Conservation (phyloP, 768 basidiomycete genomes). For the Mycena maculata region DNA sequence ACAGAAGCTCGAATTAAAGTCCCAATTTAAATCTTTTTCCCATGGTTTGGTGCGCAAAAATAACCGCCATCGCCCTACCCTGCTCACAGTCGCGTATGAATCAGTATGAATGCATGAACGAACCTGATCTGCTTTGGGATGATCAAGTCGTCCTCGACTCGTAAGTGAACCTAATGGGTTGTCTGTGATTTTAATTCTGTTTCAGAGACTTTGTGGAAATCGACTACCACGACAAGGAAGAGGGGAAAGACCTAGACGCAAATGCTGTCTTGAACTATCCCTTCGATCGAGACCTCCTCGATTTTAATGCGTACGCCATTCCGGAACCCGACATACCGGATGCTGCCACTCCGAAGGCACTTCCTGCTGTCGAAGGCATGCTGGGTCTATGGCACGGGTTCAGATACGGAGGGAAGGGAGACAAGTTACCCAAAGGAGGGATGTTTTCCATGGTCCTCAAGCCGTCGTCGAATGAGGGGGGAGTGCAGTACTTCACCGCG, state of each 20-base stretch:
- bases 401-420: conserved; percentile 12
- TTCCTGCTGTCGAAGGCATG: background rate
- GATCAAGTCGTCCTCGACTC: conserved; percentile 16
- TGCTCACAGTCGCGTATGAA: background rate
- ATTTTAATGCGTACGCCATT: conserved; percentile 25
- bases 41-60: conserved; percentile 38
- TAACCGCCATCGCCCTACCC: too few species aligned
- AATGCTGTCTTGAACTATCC: conserved; percentile 31
- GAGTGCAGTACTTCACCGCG: conserved; percentile 23
- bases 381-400: conserved; percentile 28
- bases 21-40: conserved; percentile 37
- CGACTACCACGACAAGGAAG: conserved; percentile 26
- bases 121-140: conserved; percentile 15
- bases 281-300: conserved; percentile 17
- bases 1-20: conserved; percentile 24
- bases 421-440: conserved; percentile 7
- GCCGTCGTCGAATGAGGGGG: conserved; percentile 1
- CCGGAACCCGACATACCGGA: background rate
- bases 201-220: conserved; percentile 20
- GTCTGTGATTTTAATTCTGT: background rate
- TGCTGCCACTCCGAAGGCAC: background rate
- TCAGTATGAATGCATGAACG: conserved; percentile 30
- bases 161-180: background rate
- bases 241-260: conserved; percentile 14
- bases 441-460: conserved; percentile 27